Conservation (phyloP, 192 early-diverging fungal species). For the Tieghemiomyces parasiticus region DNA sequence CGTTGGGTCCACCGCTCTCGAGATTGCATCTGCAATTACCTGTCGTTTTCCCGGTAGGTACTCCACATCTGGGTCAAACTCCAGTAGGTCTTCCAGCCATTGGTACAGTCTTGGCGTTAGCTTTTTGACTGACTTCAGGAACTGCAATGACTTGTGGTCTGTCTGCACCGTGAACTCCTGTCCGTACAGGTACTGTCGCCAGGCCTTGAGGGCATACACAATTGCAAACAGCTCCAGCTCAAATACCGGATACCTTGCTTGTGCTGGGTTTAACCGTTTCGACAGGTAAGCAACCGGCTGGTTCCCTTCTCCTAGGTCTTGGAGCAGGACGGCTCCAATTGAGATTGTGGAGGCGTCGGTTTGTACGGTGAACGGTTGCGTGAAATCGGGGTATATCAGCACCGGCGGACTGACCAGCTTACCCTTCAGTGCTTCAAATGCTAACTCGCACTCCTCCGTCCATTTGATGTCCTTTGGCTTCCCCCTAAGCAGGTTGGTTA, state of each 20-base stretch:
- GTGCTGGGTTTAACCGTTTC: neutral
- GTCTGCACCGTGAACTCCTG: neutral
- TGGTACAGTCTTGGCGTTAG: neutral
- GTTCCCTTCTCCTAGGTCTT: neutral
- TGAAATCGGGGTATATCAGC: neutral
- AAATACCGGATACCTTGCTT: neutral
- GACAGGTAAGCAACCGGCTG: neutral
- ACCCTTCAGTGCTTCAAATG: neutral
- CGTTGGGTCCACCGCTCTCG: too few relatives aligned
- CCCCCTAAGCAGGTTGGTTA: neutral
- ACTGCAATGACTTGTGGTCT: neutral
- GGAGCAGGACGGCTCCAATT: neutral
- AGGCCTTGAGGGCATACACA: neutral
- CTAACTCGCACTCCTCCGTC: neutral
- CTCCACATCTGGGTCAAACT: neutral
- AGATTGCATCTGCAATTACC: neutral
- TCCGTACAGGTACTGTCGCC: neutral
- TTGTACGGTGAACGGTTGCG: neutral
- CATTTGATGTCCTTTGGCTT: neutral
- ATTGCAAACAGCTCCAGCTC: neutral
- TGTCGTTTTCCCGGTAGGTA: neutral
- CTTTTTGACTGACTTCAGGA: neutral
- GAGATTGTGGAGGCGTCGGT: neutral
- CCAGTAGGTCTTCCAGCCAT: neutral
- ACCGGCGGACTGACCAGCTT: neutral